Evolutionary conservation across 129 eudicot species (phyloP).

Genomic region (Oenanthe sinensis): DNA sequence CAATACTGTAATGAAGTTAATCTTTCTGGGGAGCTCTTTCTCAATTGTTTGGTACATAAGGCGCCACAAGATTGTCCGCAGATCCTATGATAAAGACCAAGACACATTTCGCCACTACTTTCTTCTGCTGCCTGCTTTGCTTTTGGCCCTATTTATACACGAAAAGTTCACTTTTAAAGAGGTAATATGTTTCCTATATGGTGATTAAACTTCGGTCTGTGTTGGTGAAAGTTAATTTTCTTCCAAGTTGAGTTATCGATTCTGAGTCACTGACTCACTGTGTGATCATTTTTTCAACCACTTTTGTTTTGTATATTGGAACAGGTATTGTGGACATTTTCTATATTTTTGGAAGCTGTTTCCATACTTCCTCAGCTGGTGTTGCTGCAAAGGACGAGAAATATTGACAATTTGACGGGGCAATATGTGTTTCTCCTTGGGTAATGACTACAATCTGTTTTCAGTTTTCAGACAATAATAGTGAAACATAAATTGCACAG

Average conservation of each 20-base stretch:
- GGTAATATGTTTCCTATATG: conserved; percentile 30
- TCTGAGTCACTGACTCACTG: neutral
- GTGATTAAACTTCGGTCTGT: neutral
- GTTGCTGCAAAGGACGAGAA: conserved; percentile 90
- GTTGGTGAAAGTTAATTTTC: neutral
- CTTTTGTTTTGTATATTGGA: conserved; percentile 14
- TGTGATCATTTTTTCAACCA: neutral
- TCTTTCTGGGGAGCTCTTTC: conserved; percentile 86
- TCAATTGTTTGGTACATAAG: conserved; percentile 95
- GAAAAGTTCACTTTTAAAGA: conserved; percentile 82
- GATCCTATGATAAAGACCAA: conserved; percentile 93
- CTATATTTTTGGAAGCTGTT: conserved; percentile 86
- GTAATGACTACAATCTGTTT: conserved; percentile 28
- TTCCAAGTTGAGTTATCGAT: neutral
- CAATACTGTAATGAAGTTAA: conserved; percentile 73
- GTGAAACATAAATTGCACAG: neutral
- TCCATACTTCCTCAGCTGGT: conserved; percentile 98
- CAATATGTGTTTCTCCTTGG: conserved; percentile 92
- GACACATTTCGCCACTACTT: conserved; percentile 88
- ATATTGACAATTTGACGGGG: conserved; percentile 93
- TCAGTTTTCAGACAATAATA: neutral
- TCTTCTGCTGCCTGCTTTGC: conserved; percentile 69
- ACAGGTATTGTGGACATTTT: conserved; percentile 93
- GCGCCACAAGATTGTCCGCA: conserved; percentile 81
- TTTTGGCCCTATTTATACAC: conserved; percentile 60